Evolutionary conservation across 2,329 filamentous ascomycete species (phyloP), one percentile per base, ranked within the genome.

Genomic region (Thermoascus crustaceus): DNA sequence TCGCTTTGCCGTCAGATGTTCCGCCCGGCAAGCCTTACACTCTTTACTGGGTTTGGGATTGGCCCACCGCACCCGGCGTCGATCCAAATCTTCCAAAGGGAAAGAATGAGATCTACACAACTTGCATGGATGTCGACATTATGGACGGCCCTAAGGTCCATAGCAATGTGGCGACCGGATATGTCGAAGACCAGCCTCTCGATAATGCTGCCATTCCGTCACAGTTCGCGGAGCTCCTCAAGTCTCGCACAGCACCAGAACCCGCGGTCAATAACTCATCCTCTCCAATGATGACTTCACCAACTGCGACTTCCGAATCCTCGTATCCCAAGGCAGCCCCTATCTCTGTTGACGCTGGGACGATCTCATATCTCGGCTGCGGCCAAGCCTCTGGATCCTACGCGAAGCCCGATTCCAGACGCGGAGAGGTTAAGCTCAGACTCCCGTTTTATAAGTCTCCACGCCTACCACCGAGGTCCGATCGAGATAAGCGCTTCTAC

Each of bases 11-110:
- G 0, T 54, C 67, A 4, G 73, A 82, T 47, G 66, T 77, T 30
- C 60, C 72, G n/a, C 58, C 68, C 7, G 77, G 78, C 29, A 73
- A 78, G 19, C 71, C 72, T 18, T 85, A 88, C 57, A 89, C 86
- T 3, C 64, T 94, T 34, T 94, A 94, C 69, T 96, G 89, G 89
- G 81, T 95, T 30, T 96, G 91, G 91, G 82, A 94, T 60, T 98
- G 87, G 85, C 80, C 82, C 2, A 80, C 76, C 9, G 67, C 45
- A n/a, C 51, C 61, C 7, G 48, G 51, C 23, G 54, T 42, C 11
- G 54, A 63, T 40, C 47, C 57, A 10, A 49, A 42, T 6, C 45
- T 61, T 14, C 58, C 60, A n/a, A 44, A 61, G 5, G 65, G 64
- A 25, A 67, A 68, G 45, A 44, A 54, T 30, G 66, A 70, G 45